These are phyloP conservation scores for Sporothrix euskadiensis DNA, from an alignment of 2,329 filamentous ascomycete genomes.

Conservation along the genomic window DNA sequence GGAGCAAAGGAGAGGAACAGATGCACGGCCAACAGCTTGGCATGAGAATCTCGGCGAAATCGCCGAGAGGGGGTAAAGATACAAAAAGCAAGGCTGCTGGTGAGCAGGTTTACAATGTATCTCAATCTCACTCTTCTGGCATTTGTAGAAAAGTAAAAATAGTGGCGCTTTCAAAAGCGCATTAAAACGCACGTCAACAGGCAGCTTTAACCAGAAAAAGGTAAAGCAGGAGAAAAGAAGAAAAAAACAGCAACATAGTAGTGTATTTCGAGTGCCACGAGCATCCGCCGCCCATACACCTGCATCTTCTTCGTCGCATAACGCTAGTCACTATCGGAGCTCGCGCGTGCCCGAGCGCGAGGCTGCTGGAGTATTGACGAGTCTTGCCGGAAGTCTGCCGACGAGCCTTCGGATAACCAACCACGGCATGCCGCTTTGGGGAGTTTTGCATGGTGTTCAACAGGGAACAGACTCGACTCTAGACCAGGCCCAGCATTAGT, in stretches of 20 bases:
- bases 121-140: not conserved
- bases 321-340: too few species aligned
- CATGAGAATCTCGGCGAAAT: conserved; percentile 1
- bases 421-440: conserved; percentile 1
- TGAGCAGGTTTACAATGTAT: not conserved
- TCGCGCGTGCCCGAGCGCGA: too few species aligned
- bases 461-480: not conserved
- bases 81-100: not conserved
- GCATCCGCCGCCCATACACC: not conserved
- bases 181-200: not conserved
- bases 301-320: too few species aligned
- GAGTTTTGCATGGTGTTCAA: not conserved
- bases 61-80: not conserved
- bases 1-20: not conserved
- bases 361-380: not conserved
- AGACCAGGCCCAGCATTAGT: not conserved
- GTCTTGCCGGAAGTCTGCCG: not conserved
- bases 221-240: too few species aligned
- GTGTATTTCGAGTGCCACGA: not conserved
- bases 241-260: not conserved
- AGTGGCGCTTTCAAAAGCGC: not conserved
- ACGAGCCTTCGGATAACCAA: conserved; percentile 10
- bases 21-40: not conserved
- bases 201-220: not conserved
- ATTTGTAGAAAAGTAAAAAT: not conserved